These are phyloP conservation scores for Candida methanosorbosa DNA, from an alignment of 805 yeast species.

Conservation along the genomic window DNA sequence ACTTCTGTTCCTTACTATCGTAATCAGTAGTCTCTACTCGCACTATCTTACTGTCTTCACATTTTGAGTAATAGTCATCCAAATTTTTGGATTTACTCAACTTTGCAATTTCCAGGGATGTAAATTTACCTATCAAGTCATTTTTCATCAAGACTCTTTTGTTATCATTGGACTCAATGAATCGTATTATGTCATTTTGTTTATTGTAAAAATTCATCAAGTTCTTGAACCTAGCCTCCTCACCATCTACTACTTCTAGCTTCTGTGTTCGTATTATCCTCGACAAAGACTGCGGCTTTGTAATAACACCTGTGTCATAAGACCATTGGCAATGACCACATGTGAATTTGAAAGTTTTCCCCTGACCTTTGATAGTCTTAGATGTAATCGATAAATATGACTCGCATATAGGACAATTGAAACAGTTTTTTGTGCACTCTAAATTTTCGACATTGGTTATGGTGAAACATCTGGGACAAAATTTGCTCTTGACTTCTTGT, in stretches of 20 bases:
- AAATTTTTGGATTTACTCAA: slow-evolving; percentile 5
- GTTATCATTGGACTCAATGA: slow-evolving; percentile 3
- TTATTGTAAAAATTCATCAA: slow-evolving; percentile 10
- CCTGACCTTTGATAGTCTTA: slow-evolving; percentile 8
- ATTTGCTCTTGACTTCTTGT: too few relatives aligned
- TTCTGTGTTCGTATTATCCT: slow-evolving; percentile 16
- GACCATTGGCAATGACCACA: slow-evolving; percentile 29
- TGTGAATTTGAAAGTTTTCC: slow-evolving; percentile 28
- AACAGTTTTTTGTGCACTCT: slow-evolving; percentile 23
- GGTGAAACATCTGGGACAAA: too few relatives aligned
- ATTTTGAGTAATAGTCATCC: slow-evolving; percentile 1
- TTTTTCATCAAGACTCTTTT: slow-evolving; percentile 3
- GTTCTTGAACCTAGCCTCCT: slow-evolving; percentile 7
- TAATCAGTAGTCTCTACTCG: neutral
- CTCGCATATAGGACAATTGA: slow-evolving; percentile 24
- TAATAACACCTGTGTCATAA: slow-evolving; percentile 27
- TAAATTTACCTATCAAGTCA: slow-evolving; percentile 8
- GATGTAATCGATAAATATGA: slow-evolving; percentile 10
- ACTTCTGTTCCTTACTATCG: neutral
- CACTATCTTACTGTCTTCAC: neutral
- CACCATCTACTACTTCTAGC: slow-evolving; percentile 1
- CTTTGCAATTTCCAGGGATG: slow-evolving; percentile 14
- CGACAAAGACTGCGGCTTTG: slow-evolving; percentile 32
- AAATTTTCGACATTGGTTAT: too few relatives aligned
- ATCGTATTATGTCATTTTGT: slow-evolving; percentile 8